Evolutionary conservation across 2,329 filamentous ascomycete species (phyloP).

Genomic region (Fusarium stilboides): DNA sequence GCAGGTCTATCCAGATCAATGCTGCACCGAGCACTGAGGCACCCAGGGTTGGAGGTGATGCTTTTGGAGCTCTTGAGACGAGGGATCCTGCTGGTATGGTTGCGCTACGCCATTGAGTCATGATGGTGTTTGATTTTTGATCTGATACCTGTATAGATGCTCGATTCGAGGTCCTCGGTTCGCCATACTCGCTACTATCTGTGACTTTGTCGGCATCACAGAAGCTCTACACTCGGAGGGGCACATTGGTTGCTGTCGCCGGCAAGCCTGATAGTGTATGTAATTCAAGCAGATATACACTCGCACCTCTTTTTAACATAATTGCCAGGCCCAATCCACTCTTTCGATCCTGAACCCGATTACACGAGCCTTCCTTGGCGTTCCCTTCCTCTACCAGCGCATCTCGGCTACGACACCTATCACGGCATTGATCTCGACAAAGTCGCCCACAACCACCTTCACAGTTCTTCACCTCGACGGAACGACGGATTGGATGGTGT

Average conservation of each 20-base stretch:
- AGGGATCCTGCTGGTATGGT: slow-evolving; percentile 67
- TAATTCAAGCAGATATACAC: background rate
- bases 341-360: slow-evolving; percentile 90
- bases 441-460: slow-evolving; percentile 88
- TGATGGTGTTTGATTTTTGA: slow-evolving; percentile 28
- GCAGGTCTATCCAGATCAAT: slow-evolving; percentile 75
- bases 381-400: slow-evolving; percentile 95
- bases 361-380: slow-evolving; percentile 82
- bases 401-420: slow-evolving; percentile 90
- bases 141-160: slow-evolving; percentile 76
- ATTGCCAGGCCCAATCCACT: slow-evolving; percentile 82
- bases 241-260: slow-evolving; percentile 89
- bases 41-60: slow-evolving; percentile 66
- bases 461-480: slow-evolving; percentile 92
- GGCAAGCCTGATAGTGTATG: slow-evolving; percentile 91
- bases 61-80: slow-evolving; percentile 66
- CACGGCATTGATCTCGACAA: slow-evolving; percentile 89
- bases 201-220: slow-evolving; percentile 94
- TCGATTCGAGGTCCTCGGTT: slow-evolving; percentile 91
- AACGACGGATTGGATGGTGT: slow-evolving; percentile 94
- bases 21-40: slow-evolving; percentile 71
- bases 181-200: slow-evolving; percentile 93
- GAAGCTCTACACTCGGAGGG: slow-evolving; percentile 90
- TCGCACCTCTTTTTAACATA: slow-evolving; percentile 9
- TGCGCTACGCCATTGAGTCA: slow-evolving; percentile 11